phyloP scores from a whole-genome alignment of 2,329 filamentous ascomycete species.

The Hypomyces rosellus region DNA sequence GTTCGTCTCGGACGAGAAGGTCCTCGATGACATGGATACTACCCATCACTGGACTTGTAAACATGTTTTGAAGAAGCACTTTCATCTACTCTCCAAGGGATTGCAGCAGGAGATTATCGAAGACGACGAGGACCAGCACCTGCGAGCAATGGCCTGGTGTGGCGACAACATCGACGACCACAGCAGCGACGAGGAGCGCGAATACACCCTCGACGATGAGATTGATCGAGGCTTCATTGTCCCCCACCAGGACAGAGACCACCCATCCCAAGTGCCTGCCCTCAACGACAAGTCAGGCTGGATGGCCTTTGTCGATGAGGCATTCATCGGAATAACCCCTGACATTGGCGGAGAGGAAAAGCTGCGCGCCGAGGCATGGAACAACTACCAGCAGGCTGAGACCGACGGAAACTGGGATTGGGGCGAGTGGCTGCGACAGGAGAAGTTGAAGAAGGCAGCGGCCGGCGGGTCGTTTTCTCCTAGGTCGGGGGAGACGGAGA shows the following conservation, averaged over 20 bases:
- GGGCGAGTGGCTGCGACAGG: conserved; percentile 16
- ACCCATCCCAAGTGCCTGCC: conserved; percentile 11
- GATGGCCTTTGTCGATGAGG: conserved; percentile 21
- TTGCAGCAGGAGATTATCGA: conserved; percentile 34
- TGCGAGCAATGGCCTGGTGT: conserved; percentile 30
- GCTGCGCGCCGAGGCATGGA: conserved; percentile 19
- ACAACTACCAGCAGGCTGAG: conserved; percentile 15
- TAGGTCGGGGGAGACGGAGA: no score
- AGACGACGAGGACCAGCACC: conserved; percentile 29
- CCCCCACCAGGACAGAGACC: conserved; percentile 13
- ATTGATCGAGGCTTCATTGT: conserved; percentile 28
- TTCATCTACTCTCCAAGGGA: conserved; percentile 29
- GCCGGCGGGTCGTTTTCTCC: no score
- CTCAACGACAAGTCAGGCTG: conserved; percentile 19
- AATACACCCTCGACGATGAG: conserved; percentile 25
- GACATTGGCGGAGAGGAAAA: conserved; percentile 20
- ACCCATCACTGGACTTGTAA: conserved; percentile 36
- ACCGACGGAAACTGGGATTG: conserved; percentile 17
- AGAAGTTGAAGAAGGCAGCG: conserved; percentile 4
- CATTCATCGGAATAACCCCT: conserved; percentile 17
- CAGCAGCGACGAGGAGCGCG: conserved; percentile 11
- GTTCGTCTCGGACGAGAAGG: conserved; percentile 42
- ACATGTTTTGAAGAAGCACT: conserved; percentile 41
- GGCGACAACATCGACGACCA: conserved; percentile 17
- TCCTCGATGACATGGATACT: conserved; percentile 26